phyloP scores from a whole-genome alignment of 2,329 filamentous ascomycete species.

The Calonectria ilicicola region DNA sequence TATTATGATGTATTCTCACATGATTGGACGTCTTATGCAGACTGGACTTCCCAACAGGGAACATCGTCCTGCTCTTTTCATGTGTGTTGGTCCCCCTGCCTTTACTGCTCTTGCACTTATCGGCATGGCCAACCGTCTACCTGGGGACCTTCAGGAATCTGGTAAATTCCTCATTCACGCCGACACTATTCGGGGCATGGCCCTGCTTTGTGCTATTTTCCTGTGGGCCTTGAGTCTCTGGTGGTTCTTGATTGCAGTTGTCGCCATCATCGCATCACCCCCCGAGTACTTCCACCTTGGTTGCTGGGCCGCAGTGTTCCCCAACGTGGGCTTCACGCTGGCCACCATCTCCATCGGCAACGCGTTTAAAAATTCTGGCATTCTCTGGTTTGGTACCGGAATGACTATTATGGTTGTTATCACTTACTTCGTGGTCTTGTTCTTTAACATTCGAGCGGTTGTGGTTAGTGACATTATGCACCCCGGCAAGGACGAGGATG shows the following conservation, averaged over 20 bases:
- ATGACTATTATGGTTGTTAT: slow-evolving; percentile 61
- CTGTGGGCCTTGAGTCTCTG: slow-evolving; percentile 74
- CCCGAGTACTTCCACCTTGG: slow-evolving; percentile 69
- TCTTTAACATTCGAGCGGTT: slow-evolving; percentile 59
- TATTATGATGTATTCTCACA: slow-evolving; percentile 79
- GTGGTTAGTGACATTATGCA: slow-evolving; percentile 67
- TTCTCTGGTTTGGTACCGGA: slow-evolving; percentile 61
- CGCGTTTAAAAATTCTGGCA: slow-evolving; percentile 56
- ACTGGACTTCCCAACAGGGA: slow-evolving; percentile 69
- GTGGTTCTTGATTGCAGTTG: slow-evolving; percentile 62
- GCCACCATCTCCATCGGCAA: slow-evolving; percentile 67
- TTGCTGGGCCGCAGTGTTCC: slow-evolving; percentile 75
- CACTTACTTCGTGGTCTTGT: slow-evolving; percentile 58
- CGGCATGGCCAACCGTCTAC: slow-evolving; percentile 67
- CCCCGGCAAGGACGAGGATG: slow-evolving; percentile 66
- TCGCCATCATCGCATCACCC: slow-evolving; percentile 50
- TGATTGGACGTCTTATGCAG: slow-evolving; percentile 79
- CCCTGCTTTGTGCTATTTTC: slow-evolving; percentile 63
- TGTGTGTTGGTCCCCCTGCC: slow-evolving; percentile 79
- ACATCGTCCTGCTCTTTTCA: slow-evolving; percentile 78
- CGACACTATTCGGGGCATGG: slow-evolving; percentile 58
- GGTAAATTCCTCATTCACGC: slow-evolving; percentile 57
- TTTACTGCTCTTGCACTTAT: slow-evolving; percentile 79
- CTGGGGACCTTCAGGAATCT: slow-evolving; percentile 58
- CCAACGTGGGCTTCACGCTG: slow-evolving; percentile 70